phyloP scores from a whole-genome alignment of 2,329 filamentous ascomycete species.

The Hirsutella thompsonii region DNA sequence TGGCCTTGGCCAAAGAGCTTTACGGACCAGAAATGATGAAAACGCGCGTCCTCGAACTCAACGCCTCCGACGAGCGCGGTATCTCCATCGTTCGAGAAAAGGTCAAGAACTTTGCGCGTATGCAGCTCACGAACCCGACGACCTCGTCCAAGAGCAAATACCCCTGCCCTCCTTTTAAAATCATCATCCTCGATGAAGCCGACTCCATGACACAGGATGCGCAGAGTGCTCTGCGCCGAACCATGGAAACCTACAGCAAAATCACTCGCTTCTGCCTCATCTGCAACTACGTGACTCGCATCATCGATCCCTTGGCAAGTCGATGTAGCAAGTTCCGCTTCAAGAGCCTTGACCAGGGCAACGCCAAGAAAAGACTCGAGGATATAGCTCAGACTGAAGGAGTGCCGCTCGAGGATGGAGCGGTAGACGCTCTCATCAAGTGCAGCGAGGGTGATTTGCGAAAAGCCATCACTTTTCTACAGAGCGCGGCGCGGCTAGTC shows the following conservation, averaged over 20 bases:
- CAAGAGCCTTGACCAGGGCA: constrained; percentile 83
- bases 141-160: constrained; percentile 57
- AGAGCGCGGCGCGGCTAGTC: constrained; percentile 83
- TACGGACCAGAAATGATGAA: constrained; percentile 92
- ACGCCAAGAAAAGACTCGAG: constrained; percentile 65
- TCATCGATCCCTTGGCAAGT: constrained; percentile 90
- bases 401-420: constrained; percentile 64
- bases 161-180: constrained; percentile 96
- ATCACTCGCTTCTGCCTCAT: constrained; percentile 96
- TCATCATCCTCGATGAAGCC: constrained; percentile 95
- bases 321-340: constrained; percentile 96
- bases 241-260: constrained; percentile 96
- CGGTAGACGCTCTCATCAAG: constrained; percentile 69
- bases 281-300: constrained; percentile 96
- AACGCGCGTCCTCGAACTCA: constrained; percentile 92
- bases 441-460: constrained; percentile 90
- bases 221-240: constrained; percentile 79
- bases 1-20: constrained; percentile 92
- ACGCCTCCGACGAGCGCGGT: constrained; percentile 96
- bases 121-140: constrained; percentile 78
- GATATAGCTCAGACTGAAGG: constrained; percentile 74
- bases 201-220: constrained; percentile 99
- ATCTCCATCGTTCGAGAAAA: constrained; percentile 96
- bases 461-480: constrained; percentile 91
- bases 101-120: constrained; percentile 94